Evolutionary conservation across 768 basidiomycete genomes (phyloP), one percentile per base, ranked within the genome.

Genomic region (Russula brevipes): DNA sequence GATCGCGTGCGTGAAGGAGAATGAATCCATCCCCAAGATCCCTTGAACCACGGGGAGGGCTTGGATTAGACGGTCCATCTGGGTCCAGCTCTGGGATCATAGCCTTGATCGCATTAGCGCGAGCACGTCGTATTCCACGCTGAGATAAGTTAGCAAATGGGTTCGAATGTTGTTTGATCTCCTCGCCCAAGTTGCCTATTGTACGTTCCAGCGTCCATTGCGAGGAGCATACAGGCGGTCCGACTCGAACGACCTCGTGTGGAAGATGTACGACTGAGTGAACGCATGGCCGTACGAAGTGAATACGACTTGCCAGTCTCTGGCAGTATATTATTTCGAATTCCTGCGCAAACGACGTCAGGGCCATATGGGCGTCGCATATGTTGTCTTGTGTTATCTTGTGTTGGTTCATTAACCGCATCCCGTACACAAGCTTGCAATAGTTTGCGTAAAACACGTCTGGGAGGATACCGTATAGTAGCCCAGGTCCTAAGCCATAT

Each of bases 381-480:
- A 31, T 2, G 17, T 31, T 49, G 10, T n/a, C 7, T 8, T 2
- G n/a, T 2, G n/a, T 19, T 12, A 72, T 71, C 0, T 2, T n/a
- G 17, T 60, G 60, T 35, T 71, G 70, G n/a, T 68, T 65, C 1
- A 73, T 19, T 4, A 73, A 12, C 7, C 63, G 71, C 2, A 76
- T 64, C 1, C 57, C 70, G 5, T 9, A 31, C 3, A 75, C 71
- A 0, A 72, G 67, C 50, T 70, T 69, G 67, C 74, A 74, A 51
- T 66, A 73, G 36, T 75, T 59, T 2, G 4, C 5, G 64, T 69
- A 75, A 58, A 74, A 73, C 30, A 49, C 42, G 0, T 52, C 30
- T 0, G 69, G 71, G 0, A 73, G 70, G 5, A 72, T 33, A 2
- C 64, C 67, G 46, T 66, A 66, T 0, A 76, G 60, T 0, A 76